Evolutionary conservation across 164 flowering plant species (phyloP).

Genomic region (Paratinospora sagittata): DNA sequence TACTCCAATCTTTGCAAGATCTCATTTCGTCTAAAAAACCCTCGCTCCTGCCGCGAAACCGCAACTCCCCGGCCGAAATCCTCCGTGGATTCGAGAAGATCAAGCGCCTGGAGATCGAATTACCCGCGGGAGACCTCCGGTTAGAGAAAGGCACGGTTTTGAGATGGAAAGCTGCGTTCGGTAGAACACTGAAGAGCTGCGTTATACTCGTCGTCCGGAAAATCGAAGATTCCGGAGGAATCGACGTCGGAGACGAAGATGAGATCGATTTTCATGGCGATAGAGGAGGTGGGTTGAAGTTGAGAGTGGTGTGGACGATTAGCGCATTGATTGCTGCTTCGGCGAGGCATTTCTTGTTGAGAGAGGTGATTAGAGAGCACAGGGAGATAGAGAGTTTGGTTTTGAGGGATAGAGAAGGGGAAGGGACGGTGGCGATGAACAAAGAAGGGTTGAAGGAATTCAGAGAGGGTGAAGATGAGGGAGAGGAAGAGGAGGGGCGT

Average conservation of each 20-base stretch:
- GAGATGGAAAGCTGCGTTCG: conserved; percentile 50
- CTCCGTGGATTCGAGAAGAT: conserved; percentile 36
- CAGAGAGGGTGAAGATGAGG: conserved; percentile 19
- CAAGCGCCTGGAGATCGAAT: conserved; percentile 32
- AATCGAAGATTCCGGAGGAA: background rate
- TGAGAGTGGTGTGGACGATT: conserved; percentile 52
- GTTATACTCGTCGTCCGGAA: conserved; percentile 37
- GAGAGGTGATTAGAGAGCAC: conserved; percentile 35
- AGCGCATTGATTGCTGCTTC: conserved; percentile 51
- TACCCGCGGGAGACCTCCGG: conserved; percentile 47
- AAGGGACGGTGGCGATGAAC: conserved; percentile 41
- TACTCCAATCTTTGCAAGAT: conserved; percentile 34
- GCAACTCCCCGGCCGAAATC: conserved; percentile 36
- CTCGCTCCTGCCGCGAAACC: conserved; percentile 13
- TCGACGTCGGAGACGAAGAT: background rate
- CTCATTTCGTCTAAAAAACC: conserved; percentile 18
- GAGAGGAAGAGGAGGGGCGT: conserved; percentile 7
- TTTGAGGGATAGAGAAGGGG: conserved; percentile 40
- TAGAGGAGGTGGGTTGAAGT: conserved; percentile 22
- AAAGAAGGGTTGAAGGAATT: conserved; percentile 26
- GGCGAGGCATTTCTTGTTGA: conserved; percentile 38
- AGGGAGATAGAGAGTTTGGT: conserved; percentile 26
- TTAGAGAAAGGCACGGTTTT: too few species aligned
- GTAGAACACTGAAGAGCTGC: conserved; percentile 33
- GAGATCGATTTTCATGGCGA: conserved; percentile 12